Base-by-base conservation (phyloP, 2,329 filamentous ascomycete species). In the Cryphonectria nitschkei region DNA sequence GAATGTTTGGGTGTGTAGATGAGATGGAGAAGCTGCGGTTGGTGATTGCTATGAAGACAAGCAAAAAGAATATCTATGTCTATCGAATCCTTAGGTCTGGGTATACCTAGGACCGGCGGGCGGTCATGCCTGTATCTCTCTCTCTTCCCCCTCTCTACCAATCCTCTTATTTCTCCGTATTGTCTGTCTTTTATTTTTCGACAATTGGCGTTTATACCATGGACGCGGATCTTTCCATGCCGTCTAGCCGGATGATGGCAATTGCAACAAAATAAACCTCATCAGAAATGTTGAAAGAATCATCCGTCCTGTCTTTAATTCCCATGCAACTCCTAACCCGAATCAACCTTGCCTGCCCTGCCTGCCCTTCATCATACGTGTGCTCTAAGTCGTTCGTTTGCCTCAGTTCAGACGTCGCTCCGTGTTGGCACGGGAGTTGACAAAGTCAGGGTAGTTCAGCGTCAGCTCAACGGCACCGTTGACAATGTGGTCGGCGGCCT, bases 381-480 rank as follows among this genome's bases (percentile, higher is more conserved):
- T 50, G 69, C 56, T 54, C 66, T 50, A 54, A 65, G 39, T 3
- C 39, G 22, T 3, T 56, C 56, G 43, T 56, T 43, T 34, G 2
- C 41, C 34, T 39, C 63, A 68, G 22, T 70, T 68, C 67, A 92
- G 84, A 69, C 89, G 84, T 70, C 89, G 85, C 85, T 92, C 90
- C 29, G 79, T 83, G 86, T 94, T 94, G 80, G 87, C 83, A 77
- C 92, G 89, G 70, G 82, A 82, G 84, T 98, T 98, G 86, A 98
- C 94, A 80, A 97, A 97, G 84, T 97, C 94, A 72, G 95, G 95
- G 86, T 97, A 96, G 88, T 97, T 97, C 80, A 98, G 89, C 43
- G 95, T 97, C 79, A 97, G 85, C 87, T 98, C 95, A 62, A 95
- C 92, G 52, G 93, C 91, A 75, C 95, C 95, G 81, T 92, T 95